These are phyloP conservation scores for Phytopythium boreale DNA, from an alignment of 352 stramenopile species.

Conservation along the genomic window DNA sequence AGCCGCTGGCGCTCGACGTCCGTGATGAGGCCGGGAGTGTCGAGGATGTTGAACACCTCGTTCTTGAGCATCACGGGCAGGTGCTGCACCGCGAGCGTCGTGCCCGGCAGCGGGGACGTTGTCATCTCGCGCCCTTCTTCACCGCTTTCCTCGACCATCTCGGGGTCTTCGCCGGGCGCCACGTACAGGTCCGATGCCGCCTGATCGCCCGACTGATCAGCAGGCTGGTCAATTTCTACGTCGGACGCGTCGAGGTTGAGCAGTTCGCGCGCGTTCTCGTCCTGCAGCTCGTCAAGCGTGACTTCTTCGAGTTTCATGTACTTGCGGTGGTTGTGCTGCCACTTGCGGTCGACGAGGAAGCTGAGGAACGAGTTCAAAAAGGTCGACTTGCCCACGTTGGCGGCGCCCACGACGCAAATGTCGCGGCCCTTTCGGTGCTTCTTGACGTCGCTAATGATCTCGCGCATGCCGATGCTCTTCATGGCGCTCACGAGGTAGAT, in stretches of 20 bases:
- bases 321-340: slow-evolving; percentile 84
- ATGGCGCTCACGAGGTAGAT: slow-evolving; percentile 83
- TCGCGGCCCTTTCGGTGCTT: slow-evolving; percentile 78
- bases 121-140: slow-evolving; percentile 76
- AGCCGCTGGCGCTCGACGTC: slow-evolving; percentile 76
- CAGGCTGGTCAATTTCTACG: slow-evolving; percentile 11
- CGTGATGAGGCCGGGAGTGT: slow-evolving; percentile 78
- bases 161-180: slow-evolving; percentile 47
- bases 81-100: slow-evolving; percentile 84
- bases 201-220: neutral
- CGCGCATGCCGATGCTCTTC: slow-evolving; percentile 84
- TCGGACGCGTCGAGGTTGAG: slow-evolving; percentile 55
- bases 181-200: slow-evolving; percentile 35
- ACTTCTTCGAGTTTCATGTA: slow-evolving; percentile 78
- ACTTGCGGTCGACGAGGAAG: slow-evolving; percentile 75
- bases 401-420: slow-evolving; percentile 89
- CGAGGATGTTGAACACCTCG: slow-evolving; percentile 78
- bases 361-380: slow-evolving; percentile 92
- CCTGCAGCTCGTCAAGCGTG: slow-evolving; percentile 44
- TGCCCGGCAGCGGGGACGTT: slow-evolving; percentile 89
- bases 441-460: slow-evolving; percentile 80
- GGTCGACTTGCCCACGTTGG: slow-evolving; percentile 92
- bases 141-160: slow-evolving; percentile 68
- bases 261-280: slow-evolving; percentile 37
- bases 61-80: slow-evolving; percentile 78